These are phyloP conservation scores for Pseudogymnoascus sp. DNA, from an alignment of 2,329 filamentous ascomycete genomes.

Conservation along the genomic window DNA sequence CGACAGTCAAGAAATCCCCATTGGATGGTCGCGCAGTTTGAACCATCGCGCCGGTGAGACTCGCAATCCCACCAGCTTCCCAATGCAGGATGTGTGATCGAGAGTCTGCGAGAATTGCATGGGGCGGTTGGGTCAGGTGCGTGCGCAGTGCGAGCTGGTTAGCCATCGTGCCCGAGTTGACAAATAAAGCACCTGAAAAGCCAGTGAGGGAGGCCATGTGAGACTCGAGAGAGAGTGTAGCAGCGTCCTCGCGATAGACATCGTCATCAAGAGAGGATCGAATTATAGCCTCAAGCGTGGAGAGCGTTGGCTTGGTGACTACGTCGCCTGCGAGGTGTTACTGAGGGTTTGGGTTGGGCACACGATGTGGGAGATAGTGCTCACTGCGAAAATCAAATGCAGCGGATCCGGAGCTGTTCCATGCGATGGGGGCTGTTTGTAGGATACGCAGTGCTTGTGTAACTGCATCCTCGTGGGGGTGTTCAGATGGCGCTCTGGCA, in stretches of 20 bases:
- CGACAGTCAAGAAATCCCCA: constrained; percentile 43
- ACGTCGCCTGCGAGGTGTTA: constrained; percentile 46
- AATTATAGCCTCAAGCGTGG: constrained; percentile 75
- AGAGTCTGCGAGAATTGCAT: constrained; percentile 71
- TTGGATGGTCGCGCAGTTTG: constrained; percentile 61
- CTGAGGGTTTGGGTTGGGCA: background rate
- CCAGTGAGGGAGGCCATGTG: constrained; percentile 65
- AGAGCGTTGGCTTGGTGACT: constrained; percentile 66
- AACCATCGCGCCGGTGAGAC: constrained; percentile 62
- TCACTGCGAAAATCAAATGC: constrained; percentile 30
- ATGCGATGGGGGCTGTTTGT: constrained; percentile 17
- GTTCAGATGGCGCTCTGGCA: background rate
- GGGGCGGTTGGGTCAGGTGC: constrained; percentile 70
- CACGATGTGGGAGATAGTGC: background rate
- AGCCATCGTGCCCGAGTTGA: constrained; percentile 88
- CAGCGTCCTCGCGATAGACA: constrained; percentile 72
- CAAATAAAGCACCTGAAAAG: constrained; percentile 71
- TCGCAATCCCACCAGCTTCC: constrained; percentile 59
- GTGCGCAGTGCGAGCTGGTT: constrained; percentile 79
- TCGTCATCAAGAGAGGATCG: constrained; percentile 73
- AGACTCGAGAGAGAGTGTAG: constrained; percentile 66
- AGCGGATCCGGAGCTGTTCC: constrained; percentile 26
- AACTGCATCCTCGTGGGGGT: background rate
- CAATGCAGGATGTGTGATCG: constrained; percentile 68
- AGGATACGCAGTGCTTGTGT: background rate